Evolutionary conservation across 768 basidiomycete genomes (phyloP).

Genomic region (Leccinum boreale): DNA sequence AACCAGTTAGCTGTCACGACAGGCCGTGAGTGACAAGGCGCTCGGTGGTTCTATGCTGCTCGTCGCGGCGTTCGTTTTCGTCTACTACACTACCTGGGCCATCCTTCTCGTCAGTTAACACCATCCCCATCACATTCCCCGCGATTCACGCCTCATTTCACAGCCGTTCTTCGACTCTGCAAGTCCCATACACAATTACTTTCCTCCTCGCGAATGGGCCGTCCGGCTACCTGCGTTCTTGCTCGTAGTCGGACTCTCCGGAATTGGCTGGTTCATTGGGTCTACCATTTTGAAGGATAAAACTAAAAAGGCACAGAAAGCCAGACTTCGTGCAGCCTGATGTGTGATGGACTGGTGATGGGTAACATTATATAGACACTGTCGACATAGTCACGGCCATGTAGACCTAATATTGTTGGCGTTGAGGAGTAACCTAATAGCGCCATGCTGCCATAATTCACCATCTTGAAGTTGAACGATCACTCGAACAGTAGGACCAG

Average conservation of each 20-base stretch:
- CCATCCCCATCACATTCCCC: not conserved
- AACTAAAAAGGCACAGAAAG: constrained; percentile 60
- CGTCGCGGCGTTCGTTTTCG: constrained; percentile 70
- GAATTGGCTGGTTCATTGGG: constrained; percentile 78
- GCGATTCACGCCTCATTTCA: constrained; percentile 7
- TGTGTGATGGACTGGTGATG: not conserved
- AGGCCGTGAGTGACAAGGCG: constrained; percentile 81
- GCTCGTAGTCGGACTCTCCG: constrained; percentile 76
- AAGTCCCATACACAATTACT: constrained; percentile 72
- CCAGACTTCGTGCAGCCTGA: constrained; percentile 60
- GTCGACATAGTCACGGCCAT: not conserved
- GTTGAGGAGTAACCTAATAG: not conserved
- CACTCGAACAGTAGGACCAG: too few species aligned
- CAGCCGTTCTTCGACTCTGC: constrained; percentile 80
- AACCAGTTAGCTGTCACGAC: constrained; percentile 6
- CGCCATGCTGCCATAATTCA: not conserved
- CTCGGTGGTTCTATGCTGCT: constrained; percentile 80
- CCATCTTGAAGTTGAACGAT: not conserved
- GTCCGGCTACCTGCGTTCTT: constrained; percentile 81
- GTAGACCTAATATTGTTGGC: not conserved
- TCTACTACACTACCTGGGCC: constrained; percentile 92
- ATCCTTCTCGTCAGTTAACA: constrained; percentile 67
- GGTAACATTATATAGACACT: not conserved
- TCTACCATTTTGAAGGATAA: constrained; percentile 74
- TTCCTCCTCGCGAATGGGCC: constrained; percentile 92